Conservation (phyloP, 2,329 filamentous ascomycete species). For the Hymenoscyphus linearis region DNA sequence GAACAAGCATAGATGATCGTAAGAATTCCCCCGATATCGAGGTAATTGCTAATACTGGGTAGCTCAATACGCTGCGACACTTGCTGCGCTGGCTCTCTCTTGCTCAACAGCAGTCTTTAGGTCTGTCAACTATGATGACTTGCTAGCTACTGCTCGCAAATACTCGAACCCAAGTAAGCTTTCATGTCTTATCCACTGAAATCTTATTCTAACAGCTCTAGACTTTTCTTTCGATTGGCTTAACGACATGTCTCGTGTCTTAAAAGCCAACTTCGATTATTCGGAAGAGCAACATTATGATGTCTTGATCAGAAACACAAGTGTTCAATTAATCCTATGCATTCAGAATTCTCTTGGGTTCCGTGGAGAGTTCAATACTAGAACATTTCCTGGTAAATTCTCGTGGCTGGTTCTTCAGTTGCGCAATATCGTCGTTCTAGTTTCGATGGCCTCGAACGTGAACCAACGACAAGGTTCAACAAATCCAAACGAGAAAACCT, state of each 20-base stretch:
- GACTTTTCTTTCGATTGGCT: constrained; percentile 59
- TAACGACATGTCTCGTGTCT: constrained; percentile 60
- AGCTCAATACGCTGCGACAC: constrained; percentile 52
- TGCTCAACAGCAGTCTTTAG: constrained; percentile 44
- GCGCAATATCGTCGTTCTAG: constrained; percentile 62
- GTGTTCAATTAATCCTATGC: constrained; percentile 71
- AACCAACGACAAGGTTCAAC: constrained; percentile 37
- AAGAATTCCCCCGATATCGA: constrained; percentile 17
- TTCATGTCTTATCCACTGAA: not conserved
- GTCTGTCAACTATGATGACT: constrained; percentile 58
- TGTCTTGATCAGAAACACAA: constrained; percentile 64
- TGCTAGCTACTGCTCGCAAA: constrained; percentile 57
- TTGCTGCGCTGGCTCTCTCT: constrained; percentile 55
- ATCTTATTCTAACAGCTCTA: constrained; percentile 27
- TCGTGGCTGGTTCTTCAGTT: constrained; percentile 71
- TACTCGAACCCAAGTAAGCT: constrained; percentile 26
- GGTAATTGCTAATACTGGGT: constrained; percentile 18
- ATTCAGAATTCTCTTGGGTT: constrained; percentile 76
- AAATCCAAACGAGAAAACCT: constrained; percentile 50
- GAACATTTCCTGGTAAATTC: constrained; percentile 66
- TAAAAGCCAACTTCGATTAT: constrained; percentile 75
- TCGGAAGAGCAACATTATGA: constrained; percentile 69
- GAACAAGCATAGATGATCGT: constrained; percentile 46
- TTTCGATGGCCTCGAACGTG: constrained; percentile 56
- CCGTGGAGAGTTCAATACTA: constrained; percentile 53